Evolutionary conservation across 257 asterid species (phyloP), one percentile per base, ranked within the genome.

Genomic region (Solanum lignicaule): DNA sequence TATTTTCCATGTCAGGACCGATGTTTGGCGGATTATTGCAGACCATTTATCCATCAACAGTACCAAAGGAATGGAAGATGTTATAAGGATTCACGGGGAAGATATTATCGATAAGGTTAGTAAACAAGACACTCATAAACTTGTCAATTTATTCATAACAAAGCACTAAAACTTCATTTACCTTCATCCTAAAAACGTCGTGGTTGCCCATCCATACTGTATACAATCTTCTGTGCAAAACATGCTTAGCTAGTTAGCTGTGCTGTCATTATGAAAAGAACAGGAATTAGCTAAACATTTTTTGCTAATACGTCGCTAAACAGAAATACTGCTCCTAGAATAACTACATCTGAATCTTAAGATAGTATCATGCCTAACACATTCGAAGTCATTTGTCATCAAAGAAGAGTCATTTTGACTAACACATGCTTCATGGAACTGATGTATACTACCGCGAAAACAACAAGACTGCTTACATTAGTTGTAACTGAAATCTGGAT

Each of bases 11-110:
- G 58, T 86, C 91, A 93, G 93, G 91, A 52, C 92, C 86, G 7
- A 86, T 89, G 36, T 39, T 78, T 46, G 74, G 89, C 25, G 95
- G 92, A 88, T 88, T 93, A 65, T 87, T 91, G 43, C 89, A 86
- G 82, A 93, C 89, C 48, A 87, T 91, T 86, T 90, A 89, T 41
- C 92, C 95, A 10, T 36, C 48, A 41, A 55, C 91, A 39, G 91
- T 93, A 79, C 95, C 95, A 32, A 91, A 55, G 87, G 90, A 88
- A 62, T 93, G 95, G 94, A 84, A 91, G 89, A 88, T 35, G 35
- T 15, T 89, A 33, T 91, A 88, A 89, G 85, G 74, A 27, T 58
- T 25, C 84, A 25, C 25, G 31, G n/a, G 36, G 65, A 78, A 25
- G 65, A 78, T 41, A 78, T 78, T 41, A 78, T 78, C 33, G 0